phyloP scores from a whole-genome alignment of 2,329 filamentous ascomycete species.

The Scopulariopsis brevicaulis region DNA sequence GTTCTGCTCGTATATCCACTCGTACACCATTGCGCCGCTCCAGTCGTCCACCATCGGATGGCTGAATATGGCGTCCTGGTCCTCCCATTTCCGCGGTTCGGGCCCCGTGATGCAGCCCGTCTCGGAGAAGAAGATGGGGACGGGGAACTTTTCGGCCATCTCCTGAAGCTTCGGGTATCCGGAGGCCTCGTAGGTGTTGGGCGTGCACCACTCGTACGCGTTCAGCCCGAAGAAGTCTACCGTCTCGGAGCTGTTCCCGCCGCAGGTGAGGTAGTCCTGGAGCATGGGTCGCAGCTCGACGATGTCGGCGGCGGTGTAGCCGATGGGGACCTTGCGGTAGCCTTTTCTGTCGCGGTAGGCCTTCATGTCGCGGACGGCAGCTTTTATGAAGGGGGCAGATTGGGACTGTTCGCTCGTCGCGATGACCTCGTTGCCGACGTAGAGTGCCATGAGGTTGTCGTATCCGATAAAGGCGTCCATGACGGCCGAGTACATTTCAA shows the following conservation, averaged over 20 bases:
- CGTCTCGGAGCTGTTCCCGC: slow-evolving; percentile 53
- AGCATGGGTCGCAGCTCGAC: slow-evolving; percentile 51
- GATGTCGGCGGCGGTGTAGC: slow-evolving; percentile 83
- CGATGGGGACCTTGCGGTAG: slow-evolving; percentile 73
- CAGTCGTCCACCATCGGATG: slow-evolving; percentile 55
- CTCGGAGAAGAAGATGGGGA: slow-evolving; percentile 87
- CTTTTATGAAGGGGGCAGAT: slow-evolving; percentile 74
- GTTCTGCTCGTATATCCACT: slow-evolving; percentile 81
- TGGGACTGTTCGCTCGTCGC: slow-evolving; percentile 44
- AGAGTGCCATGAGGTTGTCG: slow-evolving; percentile 73
- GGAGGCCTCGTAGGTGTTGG: slow-evolving; percentile 43
- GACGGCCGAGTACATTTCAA: slow-evolving; percentile 55
- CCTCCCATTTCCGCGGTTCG: slow-evolving; percentile 50
- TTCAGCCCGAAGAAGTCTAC: slow-evolving; percentile 82
- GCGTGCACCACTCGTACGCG: slow-evolving; percentile 72
- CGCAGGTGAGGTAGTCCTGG: slow-evolving; percentile 68
- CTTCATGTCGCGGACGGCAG: slow-evolving; percentile 72
- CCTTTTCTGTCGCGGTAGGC: slow-evolving; percentile 63
- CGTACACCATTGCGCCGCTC: slow-evolving; percentile 77
- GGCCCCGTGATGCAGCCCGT: slow-evolving; percentile 64
- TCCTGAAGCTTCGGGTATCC: slow-evolving; percentile 60
- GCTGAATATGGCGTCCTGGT: slow-evolving; percentile 70
- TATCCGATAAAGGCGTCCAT: slow-evolving; percentile 69
- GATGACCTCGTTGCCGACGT: slow-evolving; percentile 83
- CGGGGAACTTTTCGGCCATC: slow-evolving; percentile 57